These are phyloP conservation scores for Populus simonii DNA, from an alignment of 345 rosid genomes.

Conservation along the genomic window DNA sequence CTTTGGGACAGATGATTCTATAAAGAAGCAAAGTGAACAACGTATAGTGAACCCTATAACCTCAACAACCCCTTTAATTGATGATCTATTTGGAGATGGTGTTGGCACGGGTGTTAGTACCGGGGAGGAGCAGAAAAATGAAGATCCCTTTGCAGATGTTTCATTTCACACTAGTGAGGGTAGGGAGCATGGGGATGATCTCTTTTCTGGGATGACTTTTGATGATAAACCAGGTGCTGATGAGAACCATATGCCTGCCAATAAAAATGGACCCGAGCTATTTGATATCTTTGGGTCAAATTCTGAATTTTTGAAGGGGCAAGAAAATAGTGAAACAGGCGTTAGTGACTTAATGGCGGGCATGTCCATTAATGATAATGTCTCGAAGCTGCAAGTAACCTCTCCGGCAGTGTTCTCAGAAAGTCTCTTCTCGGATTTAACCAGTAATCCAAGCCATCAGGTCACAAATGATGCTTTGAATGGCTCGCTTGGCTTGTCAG, in stretches of 20 bases:
- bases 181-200: conserved; percentile 37
- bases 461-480: conserved; percentile 44
- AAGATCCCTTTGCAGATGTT: conserved; percentile 86
- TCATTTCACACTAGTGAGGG: conserved; percentile 51
- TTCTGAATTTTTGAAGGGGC: conserved; percentile 37
- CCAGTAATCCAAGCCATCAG: conserved; percentile 36
- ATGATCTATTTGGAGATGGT: conserved; percentile 74
- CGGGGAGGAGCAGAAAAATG: conserved; percentile 45
- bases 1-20: conserved; percentile 42
- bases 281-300: conserved; percentile 65
- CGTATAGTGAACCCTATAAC: conserved; percentile 31
- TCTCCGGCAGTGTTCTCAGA: conserved; percentile 42
- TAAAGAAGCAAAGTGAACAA: conserved; percentile 37
- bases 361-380: conserved; percentile 52
- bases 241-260: conserved; percentile 33
- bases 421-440: conserved; percentile 40
- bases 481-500: conserved; percentile 48
- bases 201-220: conserved; percentile 79
- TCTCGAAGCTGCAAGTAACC: conserved; percentile 40
- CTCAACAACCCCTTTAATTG: conserved; percentile 47
- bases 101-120: conserved; percentile 31
- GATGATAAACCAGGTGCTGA: conserved; percentile 44
- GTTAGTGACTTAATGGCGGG: conserved; percentile 69
- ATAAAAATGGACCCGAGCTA: conserved; percentile 37
- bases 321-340: conserved; percentile 31